Conservation (phyloP, 2,329 filamentous ascomycete species). For the Chaetothyriales sp. region DNA sequence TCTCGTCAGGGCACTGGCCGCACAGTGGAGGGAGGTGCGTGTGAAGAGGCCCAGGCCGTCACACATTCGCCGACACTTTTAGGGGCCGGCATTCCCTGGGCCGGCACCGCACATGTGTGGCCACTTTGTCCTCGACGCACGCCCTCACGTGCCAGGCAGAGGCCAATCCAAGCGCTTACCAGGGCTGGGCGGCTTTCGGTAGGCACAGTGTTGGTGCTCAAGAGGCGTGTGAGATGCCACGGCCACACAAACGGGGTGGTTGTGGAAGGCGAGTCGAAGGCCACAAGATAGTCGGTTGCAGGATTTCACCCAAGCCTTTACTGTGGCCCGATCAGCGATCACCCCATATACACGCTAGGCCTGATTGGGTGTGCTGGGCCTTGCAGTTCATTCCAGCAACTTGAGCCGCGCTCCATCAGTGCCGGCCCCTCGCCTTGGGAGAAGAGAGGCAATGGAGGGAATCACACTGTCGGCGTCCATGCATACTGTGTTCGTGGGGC, state of each 20-base stretch:
- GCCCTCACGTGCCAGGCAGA: constrained; percentile 10
- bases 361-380: background rate
- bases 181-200: background rate
- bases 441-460: too few relatives aligned
- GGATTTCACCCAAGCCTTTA: background rate
- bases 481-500: too few relatives aligned
- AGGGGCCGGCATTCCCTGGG: background rate
- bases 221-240: background rate
- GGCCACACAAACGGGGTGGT: background rate
- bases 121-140: constrained; percentile 18
- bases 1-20: background rate
- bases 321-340: background rate
- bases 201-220: background rate
- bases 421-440: too few relatives aligned
- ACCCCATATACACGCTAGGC: background rate
- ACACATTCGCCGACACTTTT: background rate
- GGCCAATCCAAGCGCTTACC: constrained; percentile 13
- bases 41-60: background rate
- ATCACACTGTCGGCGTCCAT: too few relatives aligned
- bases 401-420: background rate
- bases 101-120: constrained; percentile 14
- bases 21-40: background rate
- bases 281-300: background rate
- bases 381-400: background rate
- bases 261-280: background rate